Evolutionary conservation across 2,329 filamentous ascomycete genomes (phyloP).

Genomic region (Diaporthe vexans): DNA sequence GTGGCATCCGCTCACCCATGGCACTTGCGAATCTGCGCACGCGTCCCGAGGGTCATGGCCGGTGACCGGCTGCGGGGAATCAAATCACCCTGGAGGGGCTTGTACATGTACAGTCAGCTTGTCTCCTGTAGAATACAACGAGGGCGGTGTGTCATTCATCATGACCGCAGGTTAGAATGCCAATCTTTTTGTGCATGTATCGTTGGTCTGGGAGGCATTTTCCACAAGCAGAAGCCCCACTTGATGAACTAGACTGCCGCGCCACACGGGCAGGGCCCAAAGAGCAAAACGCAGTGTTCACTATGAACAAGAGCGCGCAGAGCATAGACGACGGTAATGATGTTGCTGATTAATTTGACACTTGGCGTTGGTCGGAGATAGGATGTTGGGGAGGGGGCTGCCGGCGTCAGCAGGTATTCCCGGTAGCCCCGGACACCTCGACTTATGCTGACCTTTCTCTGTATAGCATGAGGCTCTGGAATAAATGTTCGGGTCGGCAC

Average conservation of each 20-base stretch:
- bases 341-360: slow-evolving; percentile 21
- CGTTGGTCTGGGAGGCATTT: background rate
- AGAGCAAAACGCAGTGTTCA: background rate
- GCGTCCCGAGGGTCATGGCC: slow-evolving; percentile 3
- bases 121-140: background rate
- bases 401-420: background rate
- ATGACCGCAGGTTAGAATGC: background rate
- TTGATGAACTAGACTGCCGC: background rate
- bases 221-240: background rate
- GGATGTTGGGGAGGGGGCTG: background rate
- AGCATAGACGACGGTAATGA: background rate
- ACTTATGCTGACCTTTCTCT: background rate
- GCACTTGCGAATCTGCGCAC: background rate
- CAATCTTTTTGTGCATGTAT: background rate
- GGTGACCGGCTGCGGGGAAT: slow-evolving; percentile 15
- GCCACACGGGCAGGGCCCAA: background rate
- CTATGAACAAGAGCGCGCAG: too few relatives aligned
- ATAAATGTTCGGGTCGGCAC: background rate
- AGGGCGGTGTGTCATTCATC: slow-evolving; percentile 5
- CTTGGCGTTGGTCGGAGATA: background rate
- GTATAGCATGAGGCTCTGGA: background rate
- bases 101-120: slow-evolving; percentile 35
- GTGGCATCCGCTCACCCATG: background rate
- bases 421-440: background rate
- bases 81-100: slow-evolving; percentile 6